Percentiles rank a stretch among this genome's conserved stretches.
Conservation (phyloP, 257 asterid species). For the Plantago elongata region DNA sequence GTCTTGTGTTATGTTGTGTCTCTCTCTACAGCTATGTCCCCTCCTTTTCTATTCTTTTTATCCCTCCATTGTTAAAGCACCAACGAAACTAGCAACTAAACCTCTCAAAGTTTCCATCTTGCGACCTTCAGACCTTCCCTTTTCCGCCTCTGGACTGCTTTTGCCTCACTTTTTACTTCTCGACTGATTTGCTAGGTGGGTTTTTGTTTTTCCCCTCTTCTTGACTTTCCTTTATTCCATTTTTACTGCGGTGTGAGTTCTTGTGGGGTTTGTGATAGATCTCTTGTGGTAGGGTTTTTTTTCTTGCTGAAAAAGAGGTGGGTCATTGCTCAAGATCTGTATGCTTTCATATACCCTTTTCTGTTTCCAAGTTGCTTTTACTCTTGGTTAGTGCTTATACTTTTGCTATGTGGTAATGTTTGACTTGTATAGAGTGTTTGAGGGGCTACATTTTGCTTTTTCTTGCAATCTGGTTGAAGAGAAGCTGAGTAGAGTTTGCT, state of each 20-base stretch:
- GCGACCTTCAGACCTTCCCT: slow-evolving; percentile 41
- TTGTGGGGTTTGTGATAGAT: slow-evolving; percentile 53
- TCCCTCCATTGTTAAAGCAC: slow-evolving; percentile 28
- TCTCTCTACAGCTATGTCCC: slow-evolving; percentile 35
- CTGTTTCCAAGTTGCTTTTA: slow-evolving; percentile 31
- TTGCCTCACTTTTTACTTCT: slow-evolving; percentile 50
- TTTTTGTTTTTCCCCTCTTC: slow-evolving; percentile 36
- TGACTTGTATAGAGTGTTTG: slow-evolving; percentile 31
- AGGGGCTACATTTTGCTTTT: slow-evolving; percentile 40
- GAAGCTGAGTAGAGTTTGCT: background rate
- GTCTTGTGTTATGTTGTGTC: slow-evolving; percentile 23
- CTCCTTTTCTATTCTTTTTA: slow-evolving; percentile 18
- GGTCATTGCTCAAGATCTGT: slow-evolving; percentile 74
- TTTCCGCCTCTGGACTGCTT: slow-evolving; percentile 27
- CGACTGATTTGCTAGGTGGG: slow-evolving; percentile 46
- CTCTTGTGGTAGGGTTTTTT: slow-evolving; percentile 48
- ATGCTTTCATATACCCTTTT: slow-evolving; percentile 47
- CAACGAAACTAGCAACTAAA: slow-evolving; percentile 3
- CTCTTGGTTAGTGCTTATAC: slow-evolving; percentile 41
- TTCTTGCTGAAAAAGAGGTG: slow-evolving; percentile 33
- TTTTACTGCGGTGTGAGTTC: slow-evolving; percentile 34
- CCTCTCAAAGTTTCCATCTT: slow-evolving; percentile 59
- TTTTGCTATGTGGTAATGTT: slow-evolving; percentile 38
- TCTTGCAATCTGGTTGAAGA: slow-evolving; percentile 16
- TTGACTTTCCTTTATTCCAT: background rate